Evolutionary conservation across 1,284 basidiomycete species (phyloP).

Genomic region (Moniliella sp.): DNA sequence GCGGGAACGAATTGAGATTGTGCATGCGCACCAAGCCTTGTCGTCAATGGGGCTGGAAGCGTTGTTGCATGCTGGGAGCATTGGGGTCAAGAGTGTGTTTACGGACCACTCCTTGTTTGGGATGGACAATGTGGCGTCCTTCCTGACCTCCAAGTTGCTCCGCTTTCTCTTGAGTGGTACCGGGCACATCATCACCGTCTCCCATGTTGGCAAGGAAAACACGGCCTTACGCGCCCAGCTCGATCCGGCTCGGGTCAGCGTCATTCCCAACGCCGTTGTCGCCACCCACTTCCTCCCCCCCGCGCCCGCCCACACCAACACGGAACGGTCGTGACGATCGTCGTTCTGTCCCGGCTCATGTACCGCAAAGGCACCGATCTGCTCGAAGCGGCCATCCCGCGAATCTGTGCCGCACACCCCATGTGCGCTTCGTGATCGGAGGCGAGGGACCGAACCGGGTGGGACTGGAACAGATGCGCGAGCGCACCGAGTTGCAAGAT

Average conservation of each 20-base stretch:
- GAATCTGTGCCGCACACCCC: constrained; percentile 59
- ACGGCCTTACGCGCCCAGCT: constrained; percentile 62
- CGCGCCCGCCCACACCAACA: constrained; percentile 7
- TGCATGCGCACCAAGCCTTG: constrained; percentile 79
- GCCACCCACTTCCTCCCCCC: constrained; percentile 62
- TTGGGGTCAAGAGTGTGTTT: constrained; percentile 57
- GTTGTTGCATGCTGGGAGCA: constrained; percentile 50
- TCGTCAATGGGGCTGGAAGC: constrained; percentile 81
- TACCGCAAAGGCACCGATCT: constrained; percentile 94
- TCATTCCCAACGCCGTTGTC: constrained; percentile 74
- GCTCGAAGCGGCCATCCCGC: constrained; percentile 69
- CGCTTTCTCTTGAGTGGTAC: constrained; percentile 66
- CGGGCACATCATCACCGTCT: constrained; percentile 82
- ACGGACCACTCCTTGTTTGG: constrained; percentile 93
- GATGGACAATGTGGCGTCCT: constrained; percentile 82
- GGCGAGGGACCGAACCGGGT: constrained; percentile 89
- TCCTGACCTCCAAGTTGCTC: constrained; percentile 85
- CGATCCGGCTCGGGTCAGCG: constrained; percentile 17
- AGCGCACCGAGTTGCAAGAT: constrained; percentile 68
- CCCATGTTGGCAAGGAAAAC: constrained; percentile 82
- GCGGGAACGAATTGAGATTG: constrained; percentile 62
- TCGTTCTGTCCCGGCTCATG: constrained; percentile 77
- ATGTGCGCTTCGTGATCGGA: constrained; percentile 70
- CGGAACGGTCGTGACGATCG: constrained; percentile 53
- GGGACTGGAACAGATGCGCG: constrained; percentile 83